Evolutionary conservation across 192 early-diverging fungal species (phyloP).

Genomic region (Coemansia sp.): DNA sequence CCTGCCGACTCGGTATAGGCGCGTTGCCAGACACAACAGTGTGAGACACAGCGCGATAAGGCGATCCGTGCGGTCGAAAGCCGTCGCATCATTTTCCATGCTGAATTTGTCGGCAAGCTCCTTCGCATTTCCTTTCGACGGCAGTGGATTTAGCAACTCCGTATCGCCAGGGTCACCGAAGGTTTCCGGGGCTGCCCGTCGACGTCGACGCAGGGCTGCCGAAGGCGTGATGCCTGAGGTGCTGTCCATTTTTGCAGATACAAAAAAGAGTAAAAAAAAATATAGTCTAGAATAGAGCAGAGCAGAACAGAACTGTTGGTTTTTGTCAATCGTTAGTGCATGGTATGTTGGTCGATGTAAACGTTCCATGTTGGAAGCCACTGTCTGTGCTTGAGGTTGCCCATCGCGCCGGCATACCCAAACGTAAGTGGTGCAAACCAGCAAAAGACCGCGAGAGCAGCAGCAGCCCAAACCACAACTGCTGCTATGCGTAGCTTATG

Average conservation of each 20-base stretch:
- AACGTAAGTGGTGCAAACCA: constrained; percentile 80
- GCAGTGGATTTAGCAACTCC: background rate
- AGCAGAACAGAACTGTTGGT: background rate
- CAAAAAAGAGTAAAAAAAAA: background rate
- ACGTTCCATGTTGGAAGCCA: constrained; percentile 42
- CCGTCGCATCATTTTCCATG: background rate
- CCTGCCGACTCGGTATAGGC: constrained; percentile 60
- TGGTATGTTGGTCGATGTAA: constrained; percentile 16
- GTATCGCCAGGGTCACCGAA: background rate
- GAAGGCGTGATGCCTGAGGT: background rate
- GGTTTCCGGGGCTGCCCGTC: background rate
- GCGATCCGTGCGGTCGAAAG: constrained; percentile 18
- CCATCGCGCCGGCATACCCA: constrained; percentile 56
- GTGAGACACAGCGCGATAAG: constrained; percentile 20
- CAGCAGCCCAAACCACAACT: constrained; percentile 25
- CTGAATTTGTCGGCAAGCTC: background rate
- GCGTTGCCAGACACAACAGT: constrained; percentile 13
- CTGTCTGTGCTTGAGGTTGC: constrained; percentile 37
- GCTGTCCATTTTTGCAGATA: background rate
- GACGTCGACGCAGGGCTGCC: background rate
- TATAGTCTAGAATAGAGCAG: background rate
- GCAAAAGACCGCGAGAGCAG: constrained; percentile 39
- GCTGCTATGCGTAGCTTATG: constrained; percentile 51
- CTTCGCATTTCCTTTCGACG: background rate
- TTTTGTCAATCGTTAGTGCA: constrained; percentile 5